Evolutionary conservation across 106 monocot genomes (phyloP).

Genomic region (Dendrobium catenatum): DNA sequence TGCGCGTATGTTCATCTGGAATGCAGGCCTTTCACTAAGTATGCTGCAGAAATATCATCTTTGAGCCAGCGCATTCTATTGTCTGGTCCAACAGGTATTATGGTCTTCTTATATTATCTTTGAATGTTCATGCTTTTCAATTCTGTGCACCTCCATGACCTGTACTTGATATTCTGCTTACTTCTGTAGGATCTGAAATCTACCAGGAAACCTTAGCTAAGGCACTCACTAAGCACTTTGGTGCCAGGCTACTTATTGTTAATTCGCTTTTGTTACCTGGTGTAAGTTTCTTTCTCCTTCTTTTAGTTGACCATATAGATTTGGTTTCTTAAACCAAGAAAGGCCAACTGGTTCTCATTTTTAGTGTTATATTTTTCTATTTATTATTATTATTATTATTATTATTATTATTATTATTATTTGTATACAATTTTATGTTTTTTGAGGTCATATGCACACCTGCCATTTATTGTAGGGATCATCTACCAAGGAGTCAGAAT

Average conservation of each 20-base stretch:
- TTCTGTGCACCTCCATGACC: not conserved
- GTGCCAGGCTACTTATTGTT: constrained; percentile 17
- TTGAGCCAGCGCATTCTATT: constrained; percentile 23
- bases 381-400: not conserved
- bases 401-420: not conserved
- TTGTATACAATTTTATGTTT: too few species aligned
- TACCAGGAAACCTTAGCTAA: constrained; percentile 27
- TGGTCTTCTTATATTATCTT: not conserved
- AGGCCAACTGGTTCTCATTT: not conserved
- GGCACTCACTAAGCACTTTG: constrained; percentile 23
- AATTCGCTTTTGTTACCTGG: constrained; percentile 27
- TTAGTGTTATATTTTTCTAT: not conserved
- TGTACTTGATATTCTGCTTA: not conserved
- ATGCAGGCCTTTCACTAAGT: constrained; percentile 16
- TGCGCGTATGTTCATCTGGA: constrained; percentile 26
- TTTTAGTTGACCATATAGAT: not conserved
- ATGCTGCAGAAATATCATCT: constrained; percentile 18
- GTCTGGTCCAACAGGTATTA: constrained; percentile 23
- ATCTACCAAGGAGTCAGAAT: constrained; percentile 58
- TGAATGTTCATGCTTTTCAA: not conserved
- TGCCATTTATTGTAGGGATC: constrained; percentile 41
- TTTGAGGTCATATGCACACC: too few species aligned
- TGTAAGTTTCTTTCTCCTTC: constrained; percentile 15
- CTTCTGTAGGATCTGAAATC: constrained; percentile 25
- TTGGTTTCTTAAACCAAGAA: not conserved